Base-by-base conservation (phyloP, 352 stramenopile genomes). In the Pythium grandisporangium region DNA sequence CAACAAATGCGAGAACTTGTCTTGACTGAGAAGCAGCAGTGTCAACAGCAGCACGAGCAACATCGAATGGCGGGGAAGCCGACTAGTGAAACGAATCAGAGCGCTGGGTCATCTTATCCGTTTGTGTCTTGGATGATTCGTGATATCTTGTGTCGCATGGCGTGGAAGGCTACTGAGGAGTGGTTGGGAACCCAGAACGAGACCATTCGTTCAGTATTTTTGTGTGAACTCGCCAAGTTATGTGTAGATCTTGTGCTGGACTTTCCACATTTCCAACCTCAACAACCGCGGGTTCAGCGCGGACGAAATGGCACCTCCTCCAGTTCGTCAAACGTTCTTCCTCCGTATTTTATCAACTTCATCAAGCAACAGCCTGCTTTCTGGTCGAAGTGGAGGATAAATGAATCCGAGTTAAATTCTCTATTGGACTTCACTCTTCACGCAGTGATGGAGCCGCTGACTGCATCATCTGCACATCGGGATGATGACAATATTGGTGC, bases 321-420 rank as follows among this genome's bases (percentile, higher is more conserved):
- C 14, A 56, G 42, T 19, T 84, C 77, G 6, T 69, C 53, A 16
- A 88, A 86, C 41, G 74, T 79, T 11, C 48, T 91, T 30, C 78
- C 78, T 11, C 78, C 78, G 21, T 91, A 91, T 45, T 88, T 91
- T 38, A 69, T 91, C 19, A 91, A 91, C 37, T 91, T 91, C 37
- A 78, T 91, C 33, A 91, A 89, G 33, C 78, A 89, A 41, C 78
- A 89, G 51, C 55, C 60, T 1, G 20, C 45, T 4, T 62, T 91
- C 33, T 91, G 78, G 78, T 40, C 55, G 3, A 86, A 84, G 30
- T 91, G 75, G 75, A 84, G 74, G 40, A 71, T 91, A 46, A 62
- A 63, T 11, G 42, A 62, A 7, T n/a, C 36, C 5, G 72, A 91
- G 36, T 25, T 88, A 35, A 63, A 84, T 20, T 58, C 55, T 2